phyloP scores from a whole-genome alignment of 176 grass and related monocot genomes.

The Otatea glauca region DNA sequence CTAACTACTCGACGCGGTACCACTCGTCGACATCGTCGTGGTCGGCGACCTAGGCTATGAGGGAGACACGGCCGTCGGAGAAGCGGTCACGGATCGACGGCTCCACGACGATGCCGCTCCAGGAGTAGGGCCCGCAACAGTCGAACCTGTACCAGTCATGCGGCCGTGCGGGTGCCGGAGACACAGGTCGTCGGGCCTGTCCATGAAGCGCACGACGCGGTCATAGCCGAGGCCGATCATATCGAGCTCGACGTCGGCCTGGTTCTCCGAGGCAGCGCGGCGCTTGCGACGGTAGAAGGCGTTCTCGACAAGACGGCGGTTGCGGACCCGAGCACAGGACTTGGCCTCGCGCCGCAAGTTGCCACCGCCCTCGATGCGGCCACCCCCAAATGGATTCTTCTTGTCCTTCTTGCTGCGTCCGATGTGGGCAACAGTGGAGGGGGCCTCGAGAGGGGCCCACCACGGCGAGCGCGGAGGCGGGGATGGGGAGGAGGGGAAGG shows the following conservation, averaged over 20 bases:
- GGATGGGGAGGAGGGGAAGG: conserved; percentile 48
- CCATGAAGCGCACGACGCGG: conserved; percentile 89
- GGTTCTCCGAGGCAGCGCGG: conserved; percentile 23
- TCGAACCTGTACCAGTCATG: conserved; percentile 91
- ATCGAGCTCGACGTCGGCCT: conserved; percentile 81
- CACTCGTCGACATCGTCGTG: conserved; percentile 61
- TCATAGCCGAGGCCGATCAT: too few relatives aligned
- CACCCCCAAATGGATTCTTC: conserved; percentile 50
- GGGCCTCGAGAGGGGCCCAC: conserved; percentile 26
- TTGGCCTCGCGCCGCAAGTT: conserved; percentile 84
- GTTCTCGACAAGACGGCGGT: conserved; percentile 73
- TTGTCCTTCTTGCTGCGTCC: conserved; percentile 88
- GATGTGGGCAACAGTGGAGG: conserved; percentile 51
- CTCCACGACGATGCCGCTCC: conserved; percentile 91
- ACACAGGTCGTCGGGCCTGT: conserved; percentile 75
- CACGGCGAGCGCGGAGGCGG: background rate
- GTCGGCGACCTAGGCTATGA: conserved; percentile 68
- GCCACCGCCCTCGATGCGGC: conserved; percentile 78
- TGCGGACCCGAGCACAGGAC: conserved; percentile 60
- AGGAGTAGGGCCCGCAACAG: conserved; percentile 78
- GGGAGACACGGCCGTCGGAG: conserved; percentile 84
- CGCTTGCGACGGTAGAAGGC: conserved; percentile 87
- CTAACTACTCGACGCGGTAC: conserved; percentile 82
- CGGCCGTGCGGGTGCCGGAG: conserved; percentile 73
- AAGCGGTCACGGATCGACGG: conserved; percentile 91